Conservation (phyloP, 495 filamentous ascomycete genomes). For the Massariosphaeria phaeospora region DNA sequence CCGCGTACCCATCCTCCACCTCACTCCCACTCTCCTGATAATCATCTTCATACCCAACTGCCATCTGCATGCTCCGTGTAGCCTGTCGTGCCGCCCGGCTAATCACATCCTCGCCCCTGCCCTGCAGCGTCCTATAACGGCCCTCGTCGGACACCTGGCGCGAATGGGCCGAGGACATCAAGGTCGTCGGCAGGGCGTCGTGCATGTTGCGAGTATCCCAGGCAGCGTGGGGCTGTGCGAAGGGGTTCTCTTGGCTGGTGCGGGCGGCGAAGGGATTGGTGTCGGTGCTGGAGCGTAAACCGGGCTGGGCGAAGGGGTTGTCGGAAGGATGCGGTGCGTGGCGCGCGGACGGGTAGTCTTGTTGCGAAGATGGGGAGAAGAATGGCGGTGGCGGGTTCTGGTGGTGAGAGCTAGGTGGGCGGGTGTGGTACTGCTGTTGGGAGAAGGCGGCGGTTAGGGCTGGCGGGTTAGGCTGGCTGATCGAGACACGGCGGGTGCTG, state of each 20-base stretch:
- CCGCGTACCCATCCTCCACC: too few relatives aligned
- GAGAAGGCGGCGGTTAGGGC: background rate
- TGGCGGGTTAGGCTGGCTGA: constrained; percentile 14
- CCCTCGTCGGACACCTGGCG: constrained; percentile 9
- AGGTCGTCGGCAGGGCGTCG: constrained; percentile 8
- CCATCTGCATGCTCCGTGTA: constrained; percentile 11
- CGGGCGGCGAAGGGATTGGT: too few relatives aligned
- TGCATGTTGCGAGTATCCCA: constrained; percentile 16
- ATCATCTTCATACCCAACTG: constrained; percentile 14
- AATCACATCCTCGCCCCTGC: constrained; percentile 16
- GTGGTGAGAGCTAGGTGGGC: constrained; percentile 11
- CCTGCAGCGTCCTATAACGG: background rate
- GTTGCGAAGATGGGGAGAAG: constrained; percentile 4
- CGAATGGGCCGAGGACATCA: background rate
- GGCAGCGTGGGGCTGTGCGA: background rate
- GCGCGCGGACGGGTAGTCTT: constrained; percentile 4
- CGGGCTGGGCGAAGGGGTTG: constrained; percentile 15
- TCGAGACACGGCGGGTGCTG: constrained; percentile 19
- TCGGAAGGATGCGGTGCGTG: constrained; percentile 2
- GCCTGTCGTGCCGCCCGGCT: constrained; percentile 10
- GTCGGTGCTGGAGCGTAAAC: too few relatives aligned
- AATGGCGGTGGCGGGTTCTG: constrained; percentile 3
- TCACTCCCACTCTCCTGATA: too few relatives aligned
- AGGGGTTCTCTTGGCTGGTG: constrained; percentile 13
- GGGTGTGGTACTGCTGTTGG: constrained; percentile 6